A percentile compares a stretch with the other conserved stretches of the same genome.
These are phyloP conservation scores for Cenchrus fungigraminus DNA, from an alignment of 176 grass and related monocot genomes.

Conservation along the genomic window DNA sequence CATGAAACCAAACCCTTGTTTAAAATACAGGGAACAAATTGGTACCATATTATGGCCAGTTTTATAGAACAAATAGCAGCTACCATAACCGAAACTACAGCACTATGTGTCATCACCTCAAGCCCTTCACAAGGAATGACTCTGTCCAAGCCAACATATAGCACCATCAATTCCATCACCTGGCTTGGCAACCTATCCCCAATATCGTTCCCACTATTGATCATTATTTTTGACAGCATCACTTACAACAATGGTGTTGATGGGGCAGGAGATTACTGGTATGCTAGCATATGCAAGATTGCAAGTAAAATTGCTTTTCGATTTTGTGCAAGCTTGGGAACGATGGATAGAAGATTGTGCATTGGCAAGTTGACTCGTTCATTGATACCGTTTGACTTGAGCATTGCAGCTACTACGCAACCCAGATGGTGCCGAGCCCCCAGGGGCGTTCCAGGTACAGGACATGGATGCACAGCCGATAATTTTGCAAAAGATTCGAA, in stretches of 20 bases:
- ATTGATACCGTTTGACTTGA: neutral
- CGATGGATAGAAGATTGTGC: neutral
- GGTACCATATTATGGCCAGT: neutral
- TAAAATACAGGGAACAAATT: neutral
- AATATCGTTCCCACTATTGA: neutral
- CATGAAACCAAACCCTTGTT: neutral
- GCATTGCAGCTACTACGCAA: neutral
- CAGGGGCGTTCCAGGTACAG: neutral
- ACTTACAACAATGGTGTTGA: neutral
- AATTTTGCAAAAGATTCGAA: neutral
- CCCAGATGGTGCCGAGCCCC: neutral
- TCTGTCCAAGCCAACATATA: conserved; percentile 4
- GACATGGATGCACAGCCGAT: neutral
- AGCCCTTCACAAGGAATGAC: neutral
- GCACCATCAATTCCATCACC: neutral
- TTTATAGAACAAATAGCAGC: neutral
- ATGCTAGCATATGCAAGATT: neutral
- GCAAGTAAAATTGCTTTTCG: neutral
- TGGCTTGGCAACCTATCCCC: neutral
- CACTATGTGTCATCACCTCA: neutral
- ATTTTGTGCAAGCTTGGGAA: conserved; percentile 1
- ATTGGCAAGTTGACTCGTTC: neutral
- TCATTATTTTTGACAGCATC: neutral
- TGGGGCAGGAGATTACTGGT: neutral
- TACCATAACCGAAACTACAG: neutral